Conservation (phyloP, 352 stramenopile species). For the Globisporangium okanoganense region DNA sequence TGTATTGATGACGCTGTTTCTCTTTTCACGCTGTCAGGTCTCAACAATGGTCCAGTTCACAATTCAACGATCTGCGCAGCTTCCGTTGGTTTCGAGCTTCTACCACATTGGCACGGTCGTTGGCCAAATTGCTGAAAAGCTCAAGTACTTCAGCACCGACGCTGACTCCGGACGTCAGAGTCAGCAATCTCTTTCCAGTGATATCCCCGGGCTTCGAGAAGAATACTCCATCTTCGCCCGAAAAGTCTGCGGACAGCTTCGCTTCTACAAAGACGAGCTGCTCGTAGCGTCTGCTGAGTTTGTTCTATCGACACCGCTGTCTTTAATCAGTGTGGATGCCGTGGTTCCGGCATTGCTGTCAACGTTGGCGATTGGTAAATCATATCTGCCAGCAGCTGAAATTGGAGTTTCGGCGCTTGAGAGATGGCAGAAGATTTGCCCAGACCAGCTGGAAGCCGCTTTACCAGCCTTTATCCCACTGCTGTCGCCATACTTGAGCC, state of each 20-base stretch:
- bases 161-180: background rate
- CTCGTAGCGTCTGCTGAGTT: constrained; percentile 57
- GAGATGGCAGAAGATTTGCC: constrained; percentile 36
- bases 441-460: constrained; percentile 24
- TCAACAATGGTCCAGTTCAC: constrained; percentile 31
- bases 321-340: constrained; percentile 27
- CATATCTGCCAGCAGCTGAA: constrained; percentile 55
- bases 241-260: constrained; percentile 40
- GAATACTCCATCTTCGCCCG: constrained; percentile 49
- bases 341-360: constrained; percentile 37
- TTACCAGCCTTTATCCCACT: constrained; percentile 42
- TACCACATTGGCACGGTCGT: constrained; percentile 58
- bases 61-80: constrained; percentile 20
- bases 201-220: background rate
- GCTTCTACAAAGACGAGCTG: constrained; percentile 77
- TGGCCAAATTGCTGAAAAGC: constrained; percentile 21
- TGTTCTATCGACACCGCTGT: constrained; percentile 47
- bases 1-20: background rate
- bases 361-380: constrained; percentile 56
- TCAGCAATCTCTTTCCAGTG: background rate
- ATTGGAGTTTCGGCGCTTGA: constrained; percentile 56
- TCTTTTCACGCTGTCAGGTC: constrained; percentile 19
- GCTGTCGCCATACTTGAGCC: constrained; percentile 50
- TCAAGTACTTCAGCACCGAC: constrained; percentile 19
- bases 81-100: constrained; percentile 56